A percentile compares a stretch with the other conserved stretches of the same genome.
Conservation (phyloP, 495 filamentous ascomycete genomes). For the Talaromyces thailandensis region DNA sequence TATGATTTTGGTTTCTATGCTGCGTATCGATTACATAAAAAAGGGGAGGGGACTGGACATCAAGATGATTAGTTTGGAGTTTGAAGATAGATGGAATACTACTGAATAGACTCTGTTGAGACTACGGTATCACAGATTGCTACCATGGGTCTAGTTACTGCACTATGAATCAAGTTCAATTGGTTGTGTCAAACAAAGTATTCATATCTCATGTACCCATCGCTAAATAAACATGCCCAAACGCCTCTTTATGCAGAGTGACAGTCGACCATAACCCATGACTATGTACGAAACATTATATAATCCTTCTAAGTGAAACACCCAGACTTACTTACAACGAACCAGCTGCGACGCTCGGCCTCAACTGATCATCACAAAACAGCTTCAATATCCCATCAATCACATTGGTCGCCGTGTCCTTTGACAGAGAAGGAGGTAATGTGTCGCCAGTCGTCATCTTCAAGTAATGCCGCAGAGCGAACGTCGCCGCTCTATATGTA, state of each 20-base stretch:
- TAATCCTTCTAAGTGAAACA: background rate
- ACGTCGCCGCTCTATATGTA: slow-evolving; percentile 50
- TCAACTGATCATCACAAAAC: slow-evolving; percentile 30
- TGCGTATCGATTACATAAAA: background rate
- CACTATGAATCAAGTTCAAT: no score
- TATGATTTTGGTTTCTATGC: background rate
- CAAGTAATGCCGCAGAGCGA: slow-evolving; percentile 46
- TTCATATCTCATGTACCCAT: background rate
- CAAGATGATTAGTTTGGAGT: background rate
- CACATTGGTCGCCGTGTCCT: slow-evolving; percentile 35
- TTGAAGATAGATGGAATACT: background rate
- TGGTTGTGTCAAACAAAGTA: background rate
- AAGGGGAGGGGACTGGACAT: background rate
- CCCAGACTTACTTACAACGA: background rate
- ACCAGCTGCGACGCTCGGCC: background rate
- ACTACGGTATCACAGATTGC: no score
- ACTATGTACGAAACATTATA: background rate
- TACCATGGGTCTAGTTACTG: no score
- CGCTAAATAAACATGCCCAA: background rate
- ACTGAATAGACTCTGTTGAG: background rate
- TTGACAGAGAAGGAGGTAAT: slow-evolving; percentile 23
- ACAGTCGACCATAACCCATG: background rate
- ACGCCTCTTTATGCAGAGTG: background rate
- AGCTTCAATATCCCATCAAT: slow-evolving; percentile 36
- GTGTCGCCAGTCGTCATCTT: slow-evolving; percentile 13